A percentile compares a stretch with the other conserved stretches of the same genome.
phyloP scores from a whole-genome alignment of 2,329 filamentous ascomycete genomes.

The Ophiostoma angusticollis region DNA sequence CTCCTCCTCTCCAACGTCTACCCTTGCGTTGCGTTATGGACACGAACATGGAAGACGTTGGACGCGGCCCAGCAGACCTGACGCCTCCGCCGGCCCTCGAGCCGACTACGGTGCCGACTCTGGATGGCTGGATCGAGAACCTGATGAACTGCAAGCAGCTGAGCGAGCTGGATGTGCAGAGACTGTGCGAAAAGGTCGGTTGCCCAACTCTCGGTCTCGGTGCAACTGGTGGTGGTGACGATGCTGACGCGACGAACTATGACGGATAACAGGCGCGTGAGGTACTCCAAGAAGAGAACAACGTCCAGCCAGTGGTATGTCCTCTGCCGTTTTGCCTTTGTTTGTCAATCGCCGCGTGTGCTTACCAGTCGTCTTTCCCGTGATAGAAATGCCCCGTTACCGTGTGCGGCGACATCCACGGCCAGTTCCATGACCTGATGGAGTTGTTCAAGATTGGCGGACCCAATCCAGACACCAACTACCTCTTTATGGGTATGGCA shows the following conservation, averaged over 20 bases:
- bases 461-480: conserved; percentile 96
- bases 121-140: conserved; percentile 97
- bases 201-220: too few relatives aligned
- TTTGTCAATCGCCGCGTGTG: not conserved
- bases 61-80: conserved; percentile 69
- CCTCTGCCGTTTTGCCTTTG: not conserved
- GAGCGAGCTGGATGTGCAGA: conserved; percentile 84
- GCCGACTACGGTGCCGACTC: conserved; percentile 77
- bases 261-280: conserved; percentile 60
- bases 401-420: conserved; percentile 97
- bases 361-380: not conserved
- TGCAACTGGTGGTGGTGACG: too few relatives aligned
- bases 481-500: conserved; percentile 87
- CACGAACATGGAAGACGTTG: conserved; percentile 98
- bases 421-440: conserved; percentile 98
- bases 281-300: conserved; percentile 93
- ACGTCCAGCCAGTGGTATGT: conserved; percentile 94
- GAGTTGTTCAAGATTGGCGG: conserved; percentile 99
- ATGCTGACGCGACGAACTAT: too few relatives aligned
- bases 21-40: conserved; percentile 69
- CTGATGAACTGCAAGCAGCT: conserved; percentile 99
- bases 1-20: too few relatives aligned
- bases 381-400: conserved; percentile 91
- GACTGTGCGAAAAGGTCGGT: conserved; percentile 91
- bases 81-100: conserved; percentile 56